Evolutionary conservation across 192 early-diverging fungal genomes (phyloP), one percentile per base, ranked within the genome.

Genomic region (Coemansia sp.): DNA sequence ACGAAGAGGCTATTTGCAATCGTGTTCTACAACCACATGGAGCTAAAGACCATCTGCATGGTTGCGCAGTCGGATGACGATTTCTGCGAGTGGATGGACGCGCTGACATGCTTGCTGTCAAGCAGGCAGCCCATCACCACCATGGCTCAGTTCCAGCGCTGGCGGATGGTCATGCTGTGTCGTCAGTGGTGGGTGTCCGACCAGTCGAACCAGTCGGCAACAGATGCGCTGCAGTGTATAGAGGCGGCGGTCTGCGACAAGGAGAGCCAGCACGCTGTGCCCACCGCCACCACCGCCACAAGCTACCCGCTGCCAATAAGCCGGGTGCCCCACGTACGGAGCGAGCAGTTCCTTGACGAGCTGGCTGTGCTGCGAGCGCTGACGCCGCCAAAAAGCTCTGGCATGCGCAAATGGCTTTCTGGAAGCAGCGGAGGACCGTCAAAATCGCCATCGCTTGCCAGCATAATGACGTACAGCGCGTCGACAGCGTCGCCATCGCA

Each of bases 121-220:
- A 74, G 48, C 39, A 75, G 75, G 30, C 64, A 68, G 55, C 58
- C 64, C n/a, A 63, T 77, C 23, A 62, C 61, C 28, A 77, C 31
- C 55, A 69, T 67, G 26, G 61, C 67, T 1, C 68, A 66, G 53
- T 66, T 56, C 25, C 63, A 67, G 75, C 75, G 75, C 56, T 82
- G 80, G 80, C 64, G 72, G 30, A 58, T 77, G 21, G 56, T 82
- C 40, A 71, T 48, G 20, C 77, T 82, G 64, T 67, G 48, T 46
- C 71, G 80, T 8, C 74, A 74, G 56, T 77, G 75, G 80, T 82
- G 80, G 80, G 70, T 67, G 39, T 64, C 71, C 0, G 71, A 73
- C 25, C 42, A 66, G 23, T 67, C 79, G 43, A 61, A 70, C 16
- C 73, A 81, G 43, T 65, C 73, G 10, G 79, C 79, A 0, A 81